A percentile compares a stretch with the other conserved stretches of the same genome.
These are phyloP conservation scores for Pichia sp. DNA, from an alignment of 1,139 yeast genomes.

Conservation along the genomic window DNA sequence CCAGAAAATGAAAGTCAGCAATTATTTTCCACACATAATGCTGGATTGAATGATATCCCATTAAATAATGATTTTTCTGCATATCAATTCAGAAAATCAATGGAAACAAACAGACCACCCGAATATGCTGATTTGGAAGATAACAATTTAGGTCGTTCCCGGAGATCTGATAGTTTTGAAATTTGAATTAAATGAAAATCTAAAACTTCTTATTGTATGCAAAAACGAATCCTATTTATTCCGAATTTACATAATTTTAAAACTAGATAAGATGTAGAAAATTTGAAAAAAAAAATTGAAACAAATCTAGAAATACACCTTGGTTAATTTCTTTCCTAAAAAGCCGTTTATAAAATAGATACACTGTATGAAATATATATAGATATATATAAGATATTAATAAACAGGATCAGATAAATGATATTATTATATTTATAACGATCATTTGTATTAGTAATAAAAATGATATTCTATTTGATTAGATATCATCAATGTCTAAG, in stretches of 20 bases:
- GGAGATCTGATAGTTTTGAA: constrained; percentile 60
- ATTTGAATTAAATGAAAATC: constrained; percentile 20
- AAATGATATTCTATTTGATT: too few species aligned
- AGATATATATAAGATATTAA: not conserved
- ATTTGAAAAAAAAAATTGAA: too few species aligned
- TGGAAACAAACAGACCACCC: constrained; percentile 53
- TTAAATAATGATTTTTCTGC: constrained; percentile 83
- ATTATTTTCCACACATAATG: constrained; percentile 33
- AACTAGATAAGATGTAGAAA: not conserved
- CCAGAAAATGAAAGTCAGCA: constrained; percentile 40
- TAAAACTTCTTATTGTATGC: too few species aligned
- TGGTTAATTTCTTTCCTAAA: not conserved
- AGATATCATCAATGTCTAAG: constrained; percentile 82
- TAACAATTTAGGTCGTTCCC: constrained; percentile 46
- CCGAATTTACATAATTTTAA: not conserved
- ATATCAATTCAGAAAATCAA: constrained; percentile 50
- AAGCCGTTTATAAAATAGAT: not conserved
- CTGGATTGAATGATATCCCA: constrained; percentile 67
- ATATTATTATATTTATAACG: too few species aligned
- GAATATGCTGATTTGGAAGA: constrained; percentile 31
- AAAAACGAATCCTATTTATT: not conserved
- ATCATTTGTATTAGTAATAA: not conserved
- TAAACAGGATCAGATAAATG: too few species aligned
- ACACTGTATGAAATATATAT: not conserved
- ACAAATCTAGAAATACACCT: not conserved